Evolutionary conservation across 306 rosid species (phyloP), one percentile per base, ranked within the genome.

Genomic region (Quercus rubra): DNA sequence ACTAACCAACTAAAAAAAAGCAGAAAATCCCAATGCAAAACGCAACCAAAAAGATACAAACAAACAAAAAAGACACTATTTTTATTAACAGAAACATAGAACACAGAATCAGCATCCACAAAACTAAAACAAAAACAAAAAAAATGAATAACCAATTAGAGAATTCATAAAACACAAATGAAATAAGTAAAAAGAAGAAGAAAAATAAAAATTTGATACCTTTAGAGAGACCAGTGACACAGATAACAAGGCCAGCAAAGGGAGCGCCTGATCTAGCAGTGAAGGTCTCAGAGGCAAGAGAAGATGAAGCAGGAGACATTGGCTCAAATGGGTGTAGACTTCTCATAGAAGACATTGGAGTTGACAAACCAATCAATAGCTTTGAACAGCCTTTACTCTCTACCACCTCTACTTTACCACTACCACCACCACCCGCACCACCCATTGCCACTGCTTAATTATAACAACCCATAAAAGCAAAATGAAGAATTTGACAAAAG

Each of bases 221-320:
- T 89, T 90, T 96, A 74, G 99, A 93, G 52, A 96, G 82, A 35
- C 99, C 99, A 58, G 99, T 96, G 59, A 96, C 99, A 57, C 99
- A 96, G 46, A 96, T 90, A 79, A 90, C 85, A 13, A 96, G 98
- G 68, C 96, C 94, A 78, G 87, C 74, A 79, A 96, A 96, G 68
- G 98, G 97, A 71, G 91, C 87, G 55, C 59, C 73, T 70, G 93
- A 83, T 82, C 83, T 83, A 73, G 85, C 78, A 25, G 79, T 85
- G 77, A 56, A 57, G 11, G 77, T 13, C 66, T 84, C 91, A 25
- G 91, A 89, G 70, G 66, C 71, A 28, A 63, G n/a, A 76, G 97
- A 88, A 71, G 93, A 82, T 0, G 94, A 73, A 82, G 87, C 94
- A 63, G 92, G 89, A 74, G 96, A 89, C 94, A 88, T 83, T 63